phyloP scores from a whole-genome alignment of 805 yeast species.

The Soucietia sequanensis region DNA sequence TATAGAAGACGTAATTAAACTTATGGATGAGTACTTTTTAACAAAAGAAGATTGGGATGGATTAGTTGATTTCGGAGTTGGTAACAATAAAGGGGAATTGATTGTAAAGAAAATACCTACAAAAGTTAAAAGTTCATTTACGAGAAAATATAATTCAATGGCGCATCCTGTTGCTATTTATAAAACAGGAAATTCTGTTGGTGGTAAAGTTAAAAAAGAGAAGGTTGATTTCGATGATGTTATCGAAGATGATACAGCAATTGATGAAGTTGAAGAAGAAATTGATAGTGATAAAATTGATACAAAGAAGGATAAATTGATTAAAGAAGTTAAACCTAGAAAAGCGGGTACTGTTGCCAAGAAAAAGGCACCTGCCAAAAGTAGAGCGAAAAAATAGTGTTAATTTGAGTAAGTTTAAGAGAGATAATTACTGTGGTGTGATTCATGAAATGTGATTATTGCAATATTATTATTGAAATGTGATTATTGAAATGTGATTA shows the following conservation, averaged over 20 bases:
- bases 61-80: constrained; percentile 80
- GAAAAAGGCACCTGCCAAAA: too few relatives aligned
- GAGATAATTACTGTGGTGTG: too few relatives aligned
- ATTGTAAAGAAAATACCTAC: constrained; percentile 66
- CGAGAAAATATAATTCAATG: constrained; percentile 73
- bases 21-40: constrained; percentile 81
- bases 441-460: too few relatives aligned
- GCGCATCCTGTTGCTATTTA: constrained; percentile 85
- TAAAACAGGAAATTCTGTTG: constrained; percentile 64
- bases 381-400: too few relatives aligned
- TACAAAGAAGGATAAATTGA: constrained; percentile 59
- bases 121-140: constrained; percentile 79
- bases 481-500: too few relatives aligned
- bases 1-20: constrained; percentile 59
- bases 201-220: constrained; percentile 19
- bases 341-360: constrained; percentile 10
- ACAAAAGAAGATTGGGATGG: constrained; percentile 93
- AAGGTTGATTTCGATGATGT: constrained; percentile 74
- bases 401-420: too few relatives aligned
- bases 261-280: constrained; percentile 42
- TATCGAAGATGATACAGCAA: constrained; percentile 55
- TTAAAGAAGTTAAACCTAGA: constrained; percentile 50
- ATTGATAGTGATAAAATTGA: constrained; percentile 49
- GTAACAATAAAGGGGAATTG: constrained; percentile 41
- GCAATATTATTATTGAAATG: too few relatives aligned